Evolutionary conservation across 2,329 filamentous ascomycete species (phyloP).

Genomic region (Fusarium sterilihyphosum): DNA sequence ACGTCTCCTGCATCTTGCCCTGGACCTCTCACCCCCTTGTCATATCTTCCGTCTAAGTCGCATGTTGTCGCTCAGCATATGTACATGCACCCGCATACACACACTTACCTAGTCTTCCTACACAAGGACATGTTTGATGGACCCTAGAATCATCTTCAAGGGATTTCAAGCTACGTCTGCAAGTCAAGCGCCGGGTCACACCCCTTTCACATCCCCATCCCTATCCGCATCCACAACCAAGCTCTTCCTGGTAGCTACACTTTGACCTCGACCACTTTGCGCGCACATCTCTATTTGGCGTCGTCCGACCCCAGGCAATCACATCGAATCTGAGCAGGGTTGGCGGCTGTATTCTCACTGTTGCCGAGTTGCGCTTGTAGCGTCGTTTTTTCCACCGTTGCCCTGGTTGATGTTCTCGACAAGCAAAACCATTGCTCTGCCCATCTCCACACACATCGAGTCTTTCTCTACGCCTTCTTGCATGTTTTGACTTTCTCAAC

Average conservation of each 20-base stretch:
- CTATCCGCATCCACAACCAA: constrained; percentile 39
- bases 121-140: constrained; percentile 17
- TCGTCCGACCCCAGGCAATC: constrained; percentile 40
- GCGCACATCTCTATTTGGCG: constrained; percentile 41
- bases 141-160: constrained; percentile 37
- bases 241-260: constrained; percentile 35
- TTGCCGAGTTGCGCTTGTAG: constrained; percentile 38
- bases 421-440: constrained; percentile 42
- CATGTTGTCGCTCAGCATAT: constrained; percentile 32
- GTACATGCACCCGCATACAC: constrained; percentile 23
- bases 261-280: constrained; percentile 33
- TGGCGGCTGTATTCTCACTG: constrained; percentile 38
- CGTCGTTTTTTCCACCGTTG: constrained; percentile 21
- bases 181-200: constrained; percentile 48
- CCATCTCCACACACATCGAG: constrained; percentile 32
- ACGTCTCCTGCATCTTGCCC: constrained; percentile 21
- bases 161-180: constrained; percentile 44
- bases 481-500: constrained; percentile 23
- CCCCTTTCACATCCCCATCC: constrained; percentile 42
- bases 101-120: neutral
- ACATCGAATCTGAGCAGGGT: constrained; percentile 37
- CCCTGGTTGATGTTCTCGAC: constrained; percentile 21
- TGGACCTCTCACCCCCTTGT: constrained; percentile 6
- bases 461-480: constrained; percentile 27
- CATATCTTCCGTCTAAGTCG: constrained; percentile 19